These are phyloP conservation scores for Colletotrichum paranaense DNA, from an alignment of 2,329 filamentous ascomycete species.

Conservation along the genomic window DNA sequence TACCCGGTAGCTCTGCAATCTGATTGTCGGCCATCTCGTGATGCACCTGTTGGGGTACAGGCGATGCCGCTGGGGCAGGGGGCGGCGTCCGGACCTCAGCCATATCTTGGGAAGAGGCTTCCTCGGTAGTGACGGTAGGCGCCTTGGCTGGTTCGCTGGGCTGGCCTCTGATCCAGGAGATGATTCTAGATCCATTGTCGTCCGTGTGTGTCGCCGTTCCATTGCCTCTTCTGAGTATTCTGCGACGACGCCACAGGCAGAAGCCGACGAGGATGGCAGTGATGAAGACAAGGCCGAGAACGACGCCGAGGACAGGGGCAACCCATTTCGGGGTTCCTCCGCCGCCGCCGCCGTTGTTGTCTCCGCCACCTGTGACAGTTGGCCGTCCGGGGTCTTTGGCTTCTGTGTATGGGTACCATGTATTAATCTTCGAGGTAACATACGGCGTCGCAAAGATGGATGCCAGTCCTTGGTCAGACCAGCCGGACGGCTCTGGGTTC, in stretches of 20 bases:
- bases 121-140: slow-evolving; percentile 57
- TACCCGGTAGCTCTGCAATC: slow-evolving; percentile 61
- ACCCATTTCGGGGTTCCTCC: slow-evolving; percentile 65
- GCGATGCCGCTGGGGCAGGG: slow-evolving; percentile 31
- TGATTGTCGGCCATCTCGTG: slow-evolving; percentile 57
- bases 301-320: slow-evolving; percentile 70
- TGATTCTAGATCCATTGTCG: slow-evolving; percentile 59
- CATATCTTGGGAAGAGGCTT: slow-evolving; percentile 53
- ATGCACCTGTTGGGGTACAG: slow-evolving; percentile 19
- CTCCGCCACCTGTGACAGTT: slow-evolving; percentile 24
- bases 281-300: slow-evolving; percentile 68
- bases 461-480: slow-evolving; percentile 60
- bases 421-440: slow-evolving; percentile 64
- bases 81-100: slow-evolving; percentile 45
- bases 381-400: slow-evolving; percentile 43
- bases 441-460: slow-evolving; percentile 68
- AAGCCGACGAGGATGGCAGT: slow-evolving; percentile 62
- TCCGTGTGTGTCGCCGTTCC: slow-evolving; percentile 55
- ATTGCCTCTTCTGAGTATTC: slow-evolving; percentile 50
- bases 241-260: slow-evolving; percentile 64
- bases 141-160: slow-evolving; percentile 52
- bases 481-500: slow-evolving; percentile 68
- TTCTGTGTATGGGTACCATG: slow-evolving; percentile 70
- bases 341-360: slow-evolving; percentile 37
- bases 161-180: slow-evolving; percentile 64